Evolutionary conservation across 2,329 filamentous ascomycete genomes (phyloP).

Genomic region (Fusarium pseudoanthophilum): DNA sequence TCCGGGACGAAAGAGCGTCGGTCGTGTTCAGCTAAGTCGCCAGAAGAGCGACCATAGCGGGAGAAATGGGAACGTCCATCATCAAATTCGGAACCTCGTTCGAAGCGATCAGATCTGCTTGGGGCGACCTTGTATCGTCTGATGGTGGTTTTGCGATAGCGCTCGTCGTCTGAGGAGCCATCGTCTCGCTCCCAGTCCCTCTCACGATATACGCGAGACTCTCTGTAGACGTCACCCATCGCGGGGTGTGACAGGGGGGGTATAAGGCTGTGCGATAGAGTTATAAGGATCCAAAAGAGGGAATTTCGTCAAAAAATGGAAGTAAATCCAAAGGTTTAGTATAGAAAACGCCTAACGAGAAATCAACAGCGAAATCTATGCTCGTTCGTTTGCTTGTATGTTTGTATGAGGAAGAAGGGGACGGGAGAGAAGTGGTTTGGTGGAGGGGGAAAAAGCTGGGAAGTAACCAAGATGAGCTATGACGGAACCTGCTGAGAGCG

Average conservation of each 20-base stretch:
- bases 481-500: constrained; percentile 37
- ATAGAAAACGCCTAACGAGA: constrained; percentile 34
- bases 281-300: constrained; percentile 13
- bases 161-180: constrained; percentile 57
- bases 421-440: constrained; percentile 14
- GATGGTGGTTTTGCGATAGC: constrained; percentile 59
- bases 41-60: constrained; percentile 52
- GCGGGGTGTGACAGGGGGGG: constrained; percentile 38
- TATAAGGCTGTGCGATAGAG: constrained; percentile 23
- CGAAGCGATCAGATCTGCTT: constrained; percentile 54
- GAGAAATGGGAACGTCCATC: constrained; percentile 60
- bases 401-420: constrained; percentile 32
- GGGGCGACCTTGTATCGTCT: constrained; percentile 64
- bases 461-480: constrained; percentile 30
- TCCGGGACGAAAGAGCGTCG: constrained; percentile 59
- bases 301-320: not conserved
- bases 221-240: constrained; percentile 50
- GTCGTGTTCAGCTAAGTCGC: constrained; percentile 56
- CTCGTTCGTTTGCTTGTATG: constrained; percentile 33
- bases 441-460: constrained; percentile 29
- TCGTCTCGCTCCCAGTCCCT: constrained; percentile 48
- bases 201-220: constrained; percentile 51
- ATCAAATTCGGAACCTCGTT: constrained; percentile 56
- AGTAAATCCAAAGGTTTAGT: constrained; percentile 3
- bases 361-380: constrained; percentile 33